These are phyloP conservation scores for Hypoxylon sp. DNA, from an alignment of 2,329 filamentous ascomycete genomes.

Conservation along the genomic window DNA sequence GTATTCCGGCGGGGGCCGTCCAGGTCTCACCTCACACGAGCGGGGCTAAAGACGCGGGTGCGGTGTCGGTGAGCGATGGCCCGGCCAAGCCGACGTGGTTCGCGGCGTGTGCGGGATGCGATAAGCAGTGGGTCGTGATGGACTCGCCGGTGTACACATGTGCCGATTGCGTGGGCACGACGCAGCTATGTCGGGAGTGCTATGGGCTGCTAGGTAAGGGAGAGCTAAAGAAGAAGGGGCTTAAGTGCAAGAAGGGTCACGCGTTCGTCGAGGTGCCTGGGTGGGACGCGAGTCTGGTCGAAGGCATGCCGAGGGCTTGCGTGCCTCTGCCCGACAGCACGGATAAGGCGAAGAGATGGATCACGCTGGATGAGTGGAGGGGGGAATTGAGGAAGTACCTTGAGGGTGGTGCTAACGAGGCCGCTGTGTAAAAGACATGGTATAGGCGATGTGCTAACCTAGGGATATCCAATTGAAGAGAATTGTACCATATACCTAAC, in stretches of 20 bases:
- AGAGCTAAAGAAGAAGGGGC: conserved; percentile 36
- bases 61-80: conserved; percentile 10
- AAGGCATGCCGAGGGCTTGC: conserved; percentile 41
- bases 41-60: conserved; percentile 5
- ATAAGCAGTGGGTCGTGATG: conserved; percentile 43
- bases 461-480: no score
- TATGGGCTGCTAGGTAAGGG: conserved; percentile 38
- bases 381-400: conserved; percentile 43
- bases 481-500: no score
- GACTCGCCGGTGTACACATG: conserved; percentile 45
- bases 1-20: not conserved
- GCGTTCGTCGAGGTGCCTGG: conserved; percentile 42
- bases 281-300: conserved; percentile 41
- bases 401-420: conserved; percentile 12
- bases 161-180: conserved; percentile 45
- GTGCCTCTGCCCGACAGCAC: conserved; percentile 42
- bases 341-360: conserved; percentile 43
- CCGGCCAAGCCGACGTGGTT: conserved; percentile 42
- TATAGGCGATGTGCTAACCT: no score
- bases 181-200: conserved; percentile 43
- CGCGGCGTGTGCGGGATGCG: conserved; percentile 46
- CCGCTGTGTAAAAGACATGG: not conserved
- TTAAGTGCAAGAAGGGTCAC: conserved; percentile 44
- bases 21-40: not conserved
- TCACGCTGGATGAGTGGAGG: conserved; percentile 48